These are phyloP conservation scores for Trichosporon coremiiforme DNA, from an alignment of 1,284 basidiomycete species.

Conservation along the genomic window DNA sequence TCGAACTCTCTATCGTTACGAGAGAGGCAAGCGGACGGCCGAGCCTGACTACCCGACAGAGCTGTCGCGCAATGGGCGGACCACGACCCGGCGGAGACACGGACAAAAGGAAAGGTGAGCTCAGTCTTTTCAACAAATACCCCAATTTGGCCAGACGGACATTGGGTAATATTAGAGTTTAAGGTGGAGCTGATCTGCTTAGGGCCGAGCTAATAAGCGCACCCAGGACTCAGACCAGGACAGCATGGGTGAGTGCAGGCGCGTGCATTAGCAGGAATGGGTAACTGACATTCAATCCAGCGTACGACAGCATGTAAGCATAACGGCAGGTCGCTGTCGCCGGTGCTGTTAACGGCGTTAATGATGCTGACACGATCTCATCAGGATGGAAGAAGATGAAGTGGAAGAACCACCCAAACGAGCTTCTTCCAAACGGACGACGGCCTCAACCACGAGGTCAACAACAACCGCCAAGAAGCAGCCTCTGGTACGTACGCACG, in stretches of 20 bases:
- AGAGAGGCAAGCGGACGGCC: too few relatives aligned
- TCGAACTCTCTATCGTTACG: background rate
- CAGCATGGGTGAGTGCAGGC: constrained; percentile 68
- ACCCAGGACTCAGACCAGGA: constrained; percentile 66
- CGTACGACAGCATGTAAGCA: constrained; percentile 27
- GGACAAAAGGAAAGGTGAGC: constrained; percentile 17
- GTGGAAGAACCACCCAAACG: constrained; percentile 12
- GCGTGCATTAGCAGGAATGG: background rate
- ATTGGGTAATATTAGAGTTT: background rate
- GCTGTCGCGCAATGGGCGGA: constrained; percentile 17
- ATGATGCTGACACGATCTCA: background rate
- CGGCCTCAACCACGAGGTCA: background rate
- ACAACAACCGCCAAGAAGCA: constrained; percentile 19
- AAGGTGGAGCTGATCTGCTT: background rate
- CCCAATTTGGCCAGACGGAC: background rate
- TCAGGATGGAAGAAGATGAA: constrained; percentile 23
- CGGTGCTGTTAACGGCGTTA: background rate
- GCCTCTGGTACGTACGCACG: constrained; percentile 13
- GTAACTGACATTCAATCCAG: constrained; percentile 15
- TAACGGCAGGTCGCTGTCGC: background rate
- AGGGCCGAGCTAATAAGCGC: constrained; percentile 45
- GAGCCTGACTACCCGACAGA: too few relatives aligned
- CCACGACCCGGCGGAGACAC: background rate
- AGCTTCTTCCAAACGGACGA: background rate
- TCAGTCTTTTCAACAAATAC: too few relatives aligned